Conservation (phyloP, 768 basidiomycete genomes). For the Trametes villosa region DNA sequence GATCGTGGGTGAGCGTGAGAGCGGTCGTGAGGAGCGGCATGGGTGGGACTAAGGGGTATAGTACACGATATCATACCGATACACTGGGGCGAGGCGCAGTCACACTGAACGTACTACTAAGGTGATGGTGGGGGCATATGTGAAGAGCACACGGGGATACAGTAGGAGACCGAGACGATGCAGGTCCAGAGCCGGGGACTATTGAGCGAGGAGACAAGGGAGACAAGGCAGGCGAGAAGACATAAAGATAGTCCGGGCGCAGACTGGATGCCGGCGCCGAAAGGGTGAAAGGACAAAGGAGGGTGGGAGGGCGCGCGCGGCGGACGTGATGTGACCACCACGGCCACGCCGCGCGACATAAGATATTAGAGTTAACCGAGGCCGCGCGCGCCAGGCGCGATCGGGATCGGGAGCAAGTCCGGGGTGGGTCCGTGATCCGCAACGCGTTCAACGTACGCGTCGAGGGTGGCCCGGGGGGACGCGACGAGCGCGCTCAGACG, state of each 20-base stretch:
- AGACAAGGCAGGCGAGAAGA: background rate
- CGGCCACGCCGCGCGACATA: background rate
- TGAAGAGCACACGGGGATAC: background rate
- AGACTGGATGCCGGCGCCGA: background rate
- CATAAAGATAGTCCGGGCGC: slow-evolving; percentile 15
- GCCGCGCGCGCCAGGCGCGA: slow-evolving; percentile 17
- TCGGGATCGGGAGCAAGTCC: background rate
- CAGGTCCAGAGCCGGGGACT: background rate
- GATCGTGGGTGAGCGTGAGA: slow-evolving; percentile 11
- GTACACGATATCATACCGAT: slow-evolving; percentile 14
- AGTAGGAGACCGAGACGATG: background rate
- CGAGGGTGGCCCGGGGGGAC: background rate
- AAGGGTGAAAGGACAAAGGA: slow-evolving; percentile 3
- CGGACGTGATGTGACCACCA: background rate
- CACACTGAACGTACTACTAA: background rate
- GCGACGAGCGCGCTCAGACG: slow-evolving; percentile 23
- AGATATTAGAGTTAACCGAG: background rate
- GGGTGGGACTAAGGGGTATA: slow-evolving; percentile 3
- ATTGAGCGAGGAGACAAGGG: background rate
- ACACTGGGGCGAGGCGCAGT: slow-evolving; percentile 3
- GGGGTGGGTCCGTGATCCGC: background rate
- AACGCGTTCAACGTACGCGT: slow-evolving; percentile 1
- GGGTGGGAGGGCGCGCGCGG: background rate
- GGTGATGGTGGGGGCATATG: background rate
- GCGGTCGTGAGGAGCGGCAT: slow-evolving; percentile 15